A percentile compares a stretch with the other conserved stretches of the same genome.
Conservation (phyloP, 352 stramenopile species). For the Pythium guiyangense region DNA sequence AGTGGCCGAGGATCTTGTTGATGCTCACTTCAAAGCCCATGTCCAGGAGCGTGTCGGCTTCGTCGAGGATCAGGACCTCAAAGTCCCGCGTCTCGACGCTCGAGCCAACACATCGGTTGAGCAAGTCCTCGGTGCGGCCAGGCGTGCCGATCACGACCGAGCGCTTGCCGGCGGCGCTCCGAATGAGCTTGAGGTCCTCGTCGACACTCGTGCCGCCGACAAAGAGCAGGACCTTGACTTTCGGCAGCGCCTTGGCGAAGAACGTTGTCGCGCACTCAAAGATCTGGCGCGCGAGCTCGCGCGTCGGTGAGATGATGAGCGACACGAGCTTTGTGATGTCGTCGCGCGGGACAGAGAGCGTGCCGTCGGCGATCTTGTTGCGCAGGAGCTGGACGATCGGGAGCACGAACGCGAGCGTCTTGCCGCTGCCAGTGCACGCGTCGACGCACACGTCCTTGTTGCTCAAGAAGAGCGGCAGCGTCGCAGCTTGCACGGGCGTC, state of each 20-base stretch:
- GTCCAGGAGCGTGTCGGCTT: slow-evolving; percentile 98
- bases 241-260: slow-evolving; percentile 46
- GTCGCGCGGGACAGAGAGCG: slow-evolving; percentile 47
- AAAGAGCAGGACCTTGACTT: slow-evolving; percentile 85
- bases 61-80: slow-evolving; percentile 98
- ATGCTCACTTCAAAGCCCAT: slow-evolving; percentile 97
- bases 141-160: slow-evolving; percentile 82
- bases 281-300: slow-evolving; percentile 87
- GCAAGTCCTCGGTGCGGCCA: slow-evolving; percentile 84
- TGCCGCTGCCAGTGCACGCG: slow-evolving; percentile 93
- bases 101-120: slow-evolving; percentile 70
- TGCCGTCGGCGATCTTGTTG: slow-evolving; percentile 51
- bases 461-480: slow-evolving; percentile 90
- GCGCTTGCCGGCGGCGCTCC: slow-evolving; percentile 49
- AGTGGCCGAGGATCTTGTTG: slow-evolving; percentile 91
- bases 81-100: slow-evolving; percentile 91
- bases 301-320: slow-evolving; percentile 87
- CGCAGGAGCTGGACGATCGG: slow-evolving; percentile 92
- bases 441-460: slow-evolving; percentile 95
- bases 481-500: slow-evolving; percentile 91
- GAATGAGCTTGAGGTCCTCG: slow-evolving; percentile 76
- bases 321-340: slow-evolving; percentile 68
- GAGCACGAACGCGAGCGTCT: slow-evolving; percentile 94
- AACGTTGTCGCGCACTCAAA: slow-evolving; percentile 68
- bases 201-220: slow-evolving; percentile 88